Percentiles rank a stretch among this genome's conserved stretches.
Conservation (phyloP, 306 rosid species). For the Acacia confusa region DNA sequence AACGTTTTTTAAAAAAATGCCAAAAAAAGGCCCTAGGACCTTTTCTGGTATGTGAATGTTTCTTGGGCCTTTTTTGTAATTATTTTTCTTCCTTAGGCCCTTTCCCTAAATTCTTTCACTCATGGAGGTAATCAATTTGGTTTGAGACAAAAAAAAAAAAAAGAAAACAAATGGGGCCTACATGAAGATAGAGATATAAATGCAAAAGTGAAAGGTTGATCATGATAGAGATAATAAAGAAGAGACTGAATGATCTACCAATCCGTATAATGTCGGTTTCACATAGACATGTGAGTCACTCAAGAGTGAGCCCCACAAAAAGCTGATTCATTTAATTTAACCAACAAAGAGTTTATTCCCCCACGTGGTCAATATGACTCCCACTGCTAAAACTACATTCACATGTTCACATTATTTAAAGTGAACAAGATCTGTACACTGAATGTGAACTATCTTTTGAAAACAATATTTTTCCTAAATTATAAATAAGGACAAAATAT, state of each 20-base stretch:
- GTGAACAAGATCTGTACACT: background rate
- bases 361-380: background rate
- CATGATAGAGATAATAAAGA: background rate
- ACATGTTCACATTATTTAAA: background rate
- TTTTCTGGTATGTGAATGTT: no score
- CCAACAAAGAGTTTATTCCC: background rate
- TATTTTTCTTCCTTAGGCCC: no score
- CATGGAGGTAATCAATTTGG: background rate
- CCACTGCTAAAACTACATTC: background rate
- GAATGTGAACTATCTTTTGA: background rate
- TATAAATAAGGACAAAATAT: background rate
- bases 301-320: background rate
- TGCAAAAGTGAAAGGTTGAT: no score
- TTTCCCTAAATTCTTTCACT: no score
- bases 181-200: background rate
- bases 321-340: background rate
- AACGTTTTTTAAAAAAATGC: no score
- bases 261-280: background rate
- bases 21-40: no score
- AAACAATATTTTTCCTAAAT: background rate
- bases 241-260: background rate
- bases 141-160: background rate
- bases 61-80: no score
- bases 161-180: background rate
- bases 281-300: background rate